phyloP scores from a whole-genome alignment of 139 green algal species.

The Desmodesmus armatus region DNA sequence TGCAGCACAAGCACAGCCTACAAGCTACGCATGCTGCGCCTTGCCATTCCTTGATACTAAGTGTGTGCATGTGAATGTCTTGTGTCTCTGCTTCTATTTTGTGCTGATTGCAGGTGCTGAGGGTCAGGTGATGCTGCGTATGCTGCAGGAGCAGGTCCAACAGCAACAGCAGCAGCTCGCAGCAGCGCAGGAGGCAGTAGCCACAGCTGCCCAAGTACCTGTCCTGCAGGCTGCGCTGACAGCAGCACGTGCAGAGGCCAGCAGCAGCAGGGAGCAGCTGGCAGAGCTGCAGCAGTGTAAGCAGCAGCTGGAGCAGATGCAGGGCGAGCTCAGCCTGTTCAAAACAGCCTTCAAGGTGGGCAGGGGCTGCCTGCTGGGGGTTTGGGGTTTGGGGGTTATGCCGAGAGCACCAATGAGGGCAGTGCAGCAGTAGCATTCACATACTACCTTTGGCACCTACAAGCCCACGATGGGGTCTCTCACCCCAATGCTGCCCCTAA shows the following conservation, averaged over 20 bases:
- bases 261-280: not conserved
- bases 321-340: constrained; percentile 34
- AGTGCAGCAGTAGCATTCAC: too few relatives aligned
- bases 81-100: too few relatives aligned
- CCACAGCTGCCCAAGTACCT: not conserved
- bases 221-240: constrained; percentile 13
- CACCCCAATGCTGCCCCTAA: too few relatives aligned
- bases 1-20: not conserved
- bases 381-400: too few relatives aligned
- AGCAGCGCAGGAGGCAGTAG: constrained; percentile 22
- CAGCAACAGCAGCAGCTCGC: constrained; percentile 12
- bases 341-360: constrained; percentile 36
- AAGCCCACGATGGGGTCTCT: too few relatives aligned
- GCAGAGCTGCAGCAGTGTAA: constrained; percentile 10
- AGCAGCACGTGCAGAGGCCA: not conserved
- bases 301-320: not conserved
- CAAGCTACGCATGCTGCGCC: not conserved
- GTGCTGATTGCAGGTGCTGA: not conserved
- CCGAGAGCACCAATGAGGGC: too few relatives aligned
- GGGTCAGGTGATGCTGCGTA: constrained; percentile 11
- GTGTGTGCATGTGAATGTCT: not conserved
- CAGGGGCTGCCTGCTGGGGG: too few relatives aligned
- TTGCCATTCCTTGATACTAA: not conserved
- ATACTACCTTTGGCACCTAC: too few relatives aligned
- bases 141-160: constrained; percentile 20